These are phyloP conservation scores for Boeremia lycopersici DNA, from an alignment of 2,329 filamentous ascomycete species.

Conservation along the genomic window DNA sequence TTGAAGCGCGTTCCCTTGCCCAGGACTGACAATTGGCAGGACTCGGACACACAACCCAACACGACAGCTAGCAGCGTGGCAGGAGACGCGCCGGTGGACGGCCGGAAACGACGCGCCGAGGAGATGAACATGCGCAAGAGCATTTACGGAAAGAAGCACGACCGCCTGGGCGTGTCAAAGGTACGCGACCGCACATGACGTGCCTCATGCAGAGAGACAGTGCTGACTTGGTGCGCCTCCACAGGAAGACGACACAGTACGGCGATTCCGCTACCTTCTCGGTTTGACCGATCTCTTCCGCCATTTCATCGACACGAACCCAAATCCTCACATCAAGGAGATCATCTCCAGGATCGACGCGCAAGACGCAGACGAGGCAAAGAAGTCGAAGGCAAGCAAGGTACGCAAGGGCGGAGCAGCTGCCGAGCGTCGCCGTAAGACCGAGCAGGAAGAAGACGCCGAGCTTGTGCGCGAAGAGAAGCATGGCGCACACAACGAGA, in stretches of 20 bases:
- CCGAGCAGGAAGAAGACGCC: slow-evolving; percentile 96
- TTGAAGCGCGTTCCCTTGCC: not conserved
- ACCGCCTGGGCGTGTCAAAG: slow-evolving; percentile 89
- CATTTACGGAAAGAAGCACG: slow-evolving; percentile 94
- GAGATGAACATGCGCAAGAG: slow-evolving; percentile 88
- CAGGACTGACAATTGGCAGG: slow-evolving; percentile 50
- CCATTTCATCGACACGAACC: slow-evolving; percentile 98
- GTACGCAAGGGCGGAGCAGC: slow-evolving; percentile 83
- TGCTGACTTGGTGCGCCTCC: slow-evolving; percentile 16
- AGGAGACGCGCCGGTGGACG: slow-evolving; percentile 75
- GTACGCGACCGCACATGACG: slow-evolving; percentile 54
- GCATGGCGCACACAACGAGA: slow-evolving; percentile 80
- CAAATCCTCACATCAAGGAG: slow-evolving; percentile 90
- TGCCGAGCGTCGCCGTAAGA: slow-evolving; percentile 79
- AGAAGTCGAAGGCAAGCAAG: slow-evolving; percentile 73
- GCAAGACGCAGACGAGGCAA: slow-evolving; percentile 77
- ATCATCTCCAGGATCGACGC: slow-evolving; percentile 94
- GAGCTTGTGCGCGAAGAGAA: slow-evolving; percentile 87
- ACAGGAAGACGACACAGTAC: slow-evolving; percentile 92
- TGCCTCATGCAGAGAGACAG: not conserved
- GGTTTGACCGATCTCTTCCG: slow-evolving; percentile 96
- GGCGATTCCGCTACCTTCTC: slow-evolving; percentile 91
- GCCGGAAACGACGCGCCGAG: slow-evolving; percentile 83
- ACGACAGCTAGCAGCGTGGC: slow-evolving; percentile 82
- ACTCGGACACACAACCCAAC: slow-evolving; percentile 70